Conservation (phyloP, 495 filamentous ascomycete genomes). For the Penicillium longicatenatum region DNA sequence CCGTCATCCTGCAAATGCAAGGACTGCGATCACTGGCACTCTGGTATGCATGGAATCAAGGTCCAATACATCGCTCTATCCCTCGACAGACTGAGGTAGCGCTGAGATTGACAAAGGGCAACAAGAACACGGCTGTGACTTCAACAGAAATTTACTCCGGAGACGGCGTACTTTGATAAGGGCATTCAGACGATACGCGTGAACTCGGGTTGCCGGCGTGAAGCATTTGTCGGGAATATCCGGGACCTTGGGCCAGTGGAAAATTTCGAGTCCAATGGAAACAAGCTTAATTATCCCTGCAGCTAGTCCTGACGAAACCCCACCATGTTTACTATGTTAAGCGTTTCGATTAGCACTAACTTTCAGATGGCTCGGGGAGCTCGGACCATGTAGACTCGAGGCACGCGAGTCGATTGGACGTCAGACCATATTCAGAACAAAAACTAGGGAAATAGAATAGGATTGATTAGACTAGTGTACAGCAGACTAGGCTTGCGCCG, state of each 20-base stretch:
- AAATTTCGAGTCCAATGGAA: background rate
- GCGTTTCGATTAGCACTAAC: background rate
- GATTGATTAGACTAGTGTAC: conserved; percentile 13
- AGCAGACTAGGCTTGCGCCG: conserved; percentile 11
- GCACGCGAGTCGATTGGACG: no score
- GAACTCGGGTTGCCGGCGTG: background rate
- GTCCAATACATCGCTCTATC: no score
- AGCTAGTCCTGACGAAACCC: background rate
- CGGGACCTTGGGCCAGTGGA: background rate
- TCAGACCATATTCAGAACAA: no score
- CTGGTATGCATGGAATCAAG: no score
- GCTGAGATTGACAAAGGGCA: no score
- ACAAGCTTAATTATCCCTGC: background rate
- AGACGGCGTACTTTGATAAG: background rate
- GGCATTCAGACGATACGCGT: background rate
- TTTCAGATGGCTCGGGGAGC: background rate
- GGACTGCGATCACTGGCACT: no score
- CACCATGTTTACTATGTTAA: background rate
- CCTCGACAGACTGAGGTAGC: no score
- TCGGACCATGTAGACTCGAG: background rate
- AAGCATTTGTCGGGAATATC: background rate
- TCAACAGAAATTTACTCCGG: no score
- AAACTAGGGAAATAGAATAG: conserved; percentile 5
- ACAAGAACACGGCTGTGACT: no score
- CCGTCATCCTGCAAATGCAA: no score